phyloP scores from a whole-genome alignment of 2,329 filamentous ascomycete species.

The Aspergillus phoenicis region DNA sequence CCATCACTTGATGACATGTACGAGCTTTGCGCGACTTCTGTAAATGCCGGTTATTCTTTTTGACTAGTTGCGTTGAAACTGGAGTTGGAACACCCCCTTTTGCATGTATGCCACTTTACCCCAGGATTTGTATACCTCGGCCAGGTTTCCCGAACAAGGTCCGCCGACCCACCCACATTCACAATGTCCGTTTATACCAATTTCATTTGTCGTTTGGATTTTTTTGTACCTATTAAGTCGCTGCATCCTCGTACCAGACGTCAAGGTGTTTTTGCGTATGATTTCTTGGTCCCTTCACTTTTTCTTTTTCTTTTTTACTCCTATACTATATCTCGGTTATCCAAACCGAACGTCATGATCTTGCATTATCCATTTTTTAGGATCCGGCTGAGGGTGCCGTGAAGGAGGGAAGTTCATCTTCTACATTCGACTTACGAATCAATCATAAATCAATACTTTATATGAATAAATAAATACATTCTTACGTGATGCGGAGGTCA shows the following conservation, averaged over 20 bases:
- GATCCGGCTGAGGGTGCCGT: background rate
- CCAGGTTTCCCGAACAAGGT: background rate
- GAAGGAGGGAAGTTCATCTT: background rate
- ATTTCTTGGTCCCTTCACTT: background rate
- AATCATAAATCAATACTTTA: background rate
- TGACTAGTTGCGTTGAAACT: conserved; percentile 23
- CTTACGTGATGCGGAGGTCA: no score
- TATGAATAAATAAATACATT: background rate
- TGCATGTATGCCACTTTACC: conserved; percentile 26
- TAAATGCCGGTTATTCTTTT: conserved; percentile 27
- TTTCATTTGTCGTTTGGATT: conserved; percentile 10
- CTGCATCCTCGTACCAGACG: conserved; percentile 1
- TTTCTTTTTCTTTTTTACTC: background rate
- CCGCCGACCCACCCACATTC: background rate
- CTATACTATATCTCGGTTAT: background rate
- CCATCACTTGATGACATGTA: conserved; percentile 38
- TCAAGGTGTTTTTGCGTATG: background rate
- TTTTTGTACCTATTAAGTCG: conserved; percentile 3
- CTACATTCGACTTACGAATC: background rate
- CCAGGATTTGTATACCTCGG: conserved; percentile 11
- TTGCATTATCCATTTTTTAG: background rate
- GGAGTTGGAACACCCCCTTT: conserved; percentile 28
- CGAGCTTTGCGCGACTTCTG: conserved; percentile 41
- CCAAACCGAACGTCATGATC: background rate
- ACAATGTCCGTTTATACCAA: conserved; percentile 9